Evolutionary conservation across 108 stramenopile genomes (phyloP).

Genomic region (Craspedostauros australis): DNA sequence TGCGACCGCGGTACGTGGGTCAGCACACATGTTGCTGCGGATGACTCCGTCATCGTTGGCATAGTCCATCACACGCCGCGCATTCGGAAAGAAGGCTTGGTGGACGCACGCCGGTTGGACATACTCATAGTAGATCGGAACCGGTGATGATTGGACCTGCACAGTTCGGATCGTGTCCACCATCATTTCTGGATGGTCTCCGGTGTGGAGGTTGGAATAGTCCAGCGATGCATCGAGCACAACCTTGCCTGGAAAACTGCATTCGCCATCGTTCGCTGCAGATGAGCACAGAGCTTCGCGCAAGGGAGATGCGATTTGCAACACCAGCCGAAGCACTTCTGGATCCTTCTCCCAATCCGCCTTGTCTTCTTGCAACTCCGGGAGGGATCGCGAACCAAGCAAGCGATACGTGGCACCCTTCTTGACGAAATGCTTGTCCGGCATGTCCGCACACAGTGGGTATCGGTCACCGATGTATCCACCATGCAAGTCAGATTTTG

Average conservation of each 20-base stretch:
- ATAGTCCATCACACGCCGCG: constrained; percentile 22
- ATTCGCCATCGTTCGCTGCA: constrained; percentile 7
- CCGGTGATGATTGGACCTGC: constrained; percentile 14
- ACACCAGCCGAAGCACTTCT: constrained; percentile 7
- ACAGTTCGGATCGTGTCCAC: constrained; percentile 43
- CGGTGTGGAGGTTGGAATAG: too few species aligned
- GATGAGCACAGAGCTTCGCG: constrained; percentile 35
- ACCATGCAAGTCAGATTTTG: constrained; percentile 32
- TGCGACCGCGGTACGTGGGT: constrained; percentile 10
- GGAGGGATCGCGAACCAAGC: constrained; percentile 13
- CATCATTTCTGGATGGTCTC: constrained; percentile 29
- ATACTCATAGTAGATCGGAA: constrained; percentile 46
- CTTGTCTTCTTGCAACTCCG: constrained; percentile 10
- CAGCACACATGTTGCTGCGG: constrained; percentile 21
- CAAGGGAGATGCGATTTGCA: constrained; percentile 20
- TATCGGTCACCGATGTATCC: constrained; percentile 54
- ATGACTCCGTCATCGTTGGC: constrained; percentile 21
- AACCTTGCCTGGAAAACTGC: constrained; percentile 2
- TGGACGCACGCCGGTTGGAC: constrained; percentile 42
- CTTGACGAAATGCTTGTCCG: constrained; percentile 38
- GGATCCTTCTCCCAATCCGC: constrained; percentile 14
- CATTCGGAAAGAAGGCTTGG: constrained; percentile 39
- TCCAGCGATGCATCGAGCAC: constrained; percentile 1
- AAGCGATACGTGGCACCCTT: constrained; percentile 41
- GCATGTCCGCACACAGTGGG: constrained; percentile 46